Percentiles rank a stretch among this genome's conserved stretches.
phyloP scores from a whole-genome alignment of 179 eudicot species.

The Silene coronaria region DNA sequence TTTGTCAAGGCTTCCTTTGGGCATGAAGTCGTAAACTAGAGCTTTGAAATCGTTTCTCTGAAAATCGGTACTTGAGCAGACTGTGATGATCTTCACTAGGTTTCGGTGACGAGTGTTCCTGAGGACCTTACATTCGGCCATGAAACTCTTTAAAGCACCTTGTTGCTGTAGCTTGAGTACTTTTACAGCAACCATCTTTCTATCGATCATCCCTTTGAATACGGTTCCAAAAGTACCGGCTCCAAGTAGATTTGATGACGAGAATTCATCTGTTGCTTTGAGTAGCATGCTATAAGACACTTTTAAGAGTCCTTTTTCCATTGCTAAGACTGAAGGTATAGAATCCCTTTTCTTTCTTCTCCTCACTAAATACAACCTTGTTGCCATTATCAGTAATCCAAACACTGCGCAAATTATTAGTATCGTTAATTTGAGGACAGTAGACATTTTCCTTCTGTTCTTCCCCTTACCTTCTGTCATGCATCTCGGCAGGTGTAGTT shows the following conservation, averaged over 20 bases:
- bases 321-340: background rate
- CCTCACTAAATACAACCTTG: background rate
- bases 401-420: background rate
- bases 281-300: slow-evolving; percentile 11
- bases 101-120: slow-evolving; percentile 8
- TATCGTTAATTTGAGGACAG: slow-evolving; percentile 7
- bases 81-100: slow-evolving; percentile 5
- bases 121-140: slow-evolving; percentile 12
- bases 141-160: slow-evolving; percentile 13
- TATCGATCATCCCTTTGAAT: background rate
- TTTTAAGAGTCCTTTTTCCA: background rate
- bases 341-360: background rate
- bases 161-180: slow-evolving; percentile 3
- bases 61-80: slow-evolving; percentile 13
- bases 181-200: background rate
- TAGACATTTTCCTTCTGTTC: background rate
- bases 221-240: slow-evolving; percentile 12
- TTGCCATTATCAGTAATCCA: slow-evolving; percentile 7
- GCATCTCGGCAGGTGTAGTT: slow-evolving; percentile 18
- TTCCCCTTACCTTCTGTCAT: background rate
- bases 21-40: slow-evolving; percentile 11
- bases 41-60: slow-evolving; percentile 7
- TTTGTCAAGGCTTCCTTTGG: slow-evolving; percentile 6
- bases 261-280: slow-evolving; percentile 11
- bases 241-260: slow-evolving; percentile 12